Base-by-base conservation (phyloP, 495 filamentous ascomycete genomes). In the Penicillium riverlandense region DNA sequence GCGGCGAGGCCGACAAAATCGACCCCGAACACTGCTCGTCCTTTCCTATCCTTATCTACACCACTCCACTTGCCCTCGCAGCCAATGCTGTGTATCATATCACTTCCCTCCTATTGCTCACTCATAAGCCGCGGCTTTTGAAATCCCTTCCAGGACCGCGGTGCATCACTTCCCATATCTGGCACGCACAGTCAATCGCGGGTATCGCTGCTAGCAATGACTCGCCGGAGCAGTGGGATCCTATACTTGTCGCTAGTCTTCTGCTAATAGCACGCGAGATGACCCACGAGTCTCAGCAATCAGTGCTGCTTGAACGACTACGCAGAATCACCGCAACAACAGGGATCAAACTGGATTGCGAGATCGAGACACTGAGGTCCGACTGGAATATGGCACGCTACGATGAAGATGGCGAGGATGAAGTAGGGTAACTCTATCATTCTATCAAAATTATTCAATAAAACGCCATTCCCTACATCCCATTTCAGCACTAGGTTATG, bases 11-110 rank as follows among this genome's bases (percentile, higher is more conserved):
- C 2, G 55, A 55, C 31, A 40, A 53, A 8, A 54, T 57, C 11
- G 57, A 59, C n/a, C 53, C 54, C 1, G 43, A 54, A 3, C 57
- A 57, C 38, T 15, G 54, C 41, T 57, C 57, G 11, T 50, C 53
- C 8, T 52, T 59, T 11, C 57, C 57, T 1, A 59, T 59, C 7
- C 40, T 59, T 22, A 57, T 59, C 16, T 59, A 47, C 15, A 59
- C 57, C n/a, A 59, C 57, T 3, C 57, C 57, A 11, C 49, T 57
- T 48, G 57, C 57, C 53, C 57, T 59, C 50, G 57, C 50, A 48
- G 57, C 57, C 31, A 59, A 59, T 33, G 46, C 39, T 22, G 53
- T 54, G 10, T 59, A 59, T 13, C 57, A 59, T 14, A 54, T 47
- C 7, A 59, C 48, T 1, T 59, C 57, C 1, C 46, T 59, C 6